Conservation (phyloP, 2,329 filamentous ascomycete genomes). For the Atkinsonella hypoxylon region DNA sequence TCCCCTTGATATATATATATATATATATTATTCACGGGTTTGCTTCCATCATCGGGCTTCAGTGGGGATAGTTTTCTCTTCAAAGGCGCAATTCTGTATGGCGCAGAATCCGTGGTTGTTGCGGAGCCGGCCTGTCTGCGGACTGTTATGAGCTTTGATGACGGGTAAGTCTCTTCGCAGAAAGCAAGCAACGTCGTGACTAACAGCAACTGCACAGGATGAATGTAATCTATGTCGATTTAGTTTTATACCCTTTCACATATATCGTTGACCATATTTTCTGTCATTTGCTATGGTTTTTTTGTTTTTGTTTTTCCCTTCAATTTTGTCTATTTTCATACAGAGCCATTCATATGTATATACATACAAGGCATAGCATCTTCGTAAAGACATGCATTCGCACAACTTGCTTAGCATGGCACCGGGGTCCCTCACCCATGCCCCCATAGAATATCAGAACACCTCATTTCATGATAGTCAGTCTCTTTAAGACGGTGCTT, state of each 20-base stretch:
- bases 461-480: background rate
- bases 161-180: background rate
- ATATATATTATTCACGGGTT: background rate
- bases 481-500: too few relatives aligned
- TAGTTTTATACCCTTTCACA: slow-evolving; percentile 3
- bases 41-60: background rate
- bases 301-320: slow-evolving; percentile 2
- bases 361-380: background rate
- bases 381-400: background rate
- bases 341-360: slow-evolving; percentile 1
- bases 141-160: background rate
- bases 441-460: background rate
- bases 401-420: background rate
- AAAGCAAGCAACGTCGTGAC: background rate
- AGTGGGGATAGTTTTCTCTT: background rate
- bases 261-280: background rate
- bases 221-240: background rate
- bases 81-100: background rate
- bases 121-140: background rate
- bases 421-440: background rate
- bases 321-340: background rate
- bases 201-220: background rate
- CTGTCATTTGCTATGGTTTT: slow-evolving; percentile 1
- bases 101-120: background rate
- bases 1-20: too few relatives aligned